A percentile compares a stretch with the other conserved stretches of the same genome.
Conservation (phyloP, 345 rosid genomes). For the Brassica carinata region DNA sequence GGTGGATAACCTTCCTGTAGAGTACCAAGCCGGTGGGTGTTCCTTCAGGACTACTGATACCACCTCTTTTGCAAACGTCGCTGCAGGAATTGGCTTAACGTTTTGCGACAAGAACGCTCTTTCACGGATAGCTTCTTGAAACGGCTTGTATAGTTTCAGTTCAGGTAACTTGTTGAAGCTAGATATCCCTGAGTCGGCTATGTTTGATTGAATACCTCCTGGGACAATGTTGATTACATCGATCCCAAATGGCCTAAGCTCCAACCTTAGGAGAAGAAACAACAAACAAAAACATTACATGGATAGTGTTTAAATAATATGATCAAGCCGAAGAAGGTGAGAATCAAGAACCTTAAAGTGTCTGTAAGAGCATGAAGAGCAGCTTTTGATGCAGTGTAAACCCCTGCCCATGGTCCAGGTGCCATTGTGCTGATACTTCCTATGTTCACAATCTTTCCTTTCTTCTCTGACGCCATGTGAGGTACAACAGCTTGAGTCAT, state of each 20-base stretch:
- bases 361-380: conserved; percentile 86
- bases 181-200: conserved; percentile 57
- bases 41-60: conserved; percentile 56
- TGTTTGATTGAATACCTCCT: conserved; percentile 81
- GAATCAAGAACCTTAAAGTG: conserved; percentile 57
- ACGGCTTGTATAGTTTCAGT: conserved; percentile 72
- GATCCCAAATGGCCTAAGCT: conserved; percentile 77
- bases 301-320: too few species aligned
- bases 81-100: conserved; percentile 56
- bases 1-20: conserved; percentile 61
- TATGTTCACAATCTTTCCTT: too few species aligned
- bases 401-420: conserved; percentile 84
- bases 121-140: conserved; percentile 52
- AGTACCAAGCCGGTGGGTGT: conserved; percentile 79
- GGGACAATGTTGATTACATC: conserved; percentile 75
- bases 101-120: conserved; percentile 63
- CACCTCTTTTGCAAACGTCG: conserved; percentile 66
- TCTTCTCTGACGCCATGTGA: conserved; percentile 75
- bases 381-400: conserved; percentile 80
- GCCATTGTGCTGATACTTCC: conserved; percentile 49
- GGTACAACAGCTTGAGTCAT: conserved; percentile 83
- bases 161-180: conserved; percentile 67
- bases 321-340: too few species aligned
- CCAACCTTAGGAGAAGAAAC: conserved; percentile 53
- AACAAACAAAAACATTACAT: neutral